A percentile compares a stretch with the other conserved stretches of the same genome.
phyloP scores from a whole-genome alignment of 139 green algal genomes.

The Gonium pectorale region DNA sequence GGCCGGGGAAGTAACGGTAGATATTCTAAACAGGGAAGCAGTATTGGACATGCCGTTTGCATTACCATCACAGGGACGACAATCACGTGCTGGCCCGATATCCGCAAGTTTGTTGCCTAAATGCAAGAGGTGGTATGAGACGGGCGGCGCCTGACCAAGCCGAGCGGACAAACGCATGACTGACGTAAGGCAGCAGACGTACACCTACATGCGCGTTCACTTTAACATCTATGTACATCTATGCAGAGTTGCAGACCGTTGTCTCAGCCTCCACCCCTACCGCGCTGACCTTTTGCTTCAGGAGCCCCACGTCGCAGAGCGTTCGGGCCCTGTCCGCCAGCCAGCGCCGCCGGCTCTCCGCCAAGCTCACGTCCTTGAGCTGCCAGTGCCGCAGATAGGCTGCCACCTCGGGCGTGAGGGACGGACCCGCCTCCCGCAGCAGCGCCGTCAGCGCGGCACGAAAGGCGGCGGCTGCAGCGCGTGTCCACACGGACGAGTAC shows the following conservation, averaged over 20 bases:
- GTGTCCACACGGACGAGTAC: slow-evolving; percentile 57
- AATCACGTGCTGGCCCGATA: no score
- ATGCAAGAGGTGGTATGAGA: no score
- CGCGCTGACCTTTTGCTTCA: slow-evolving; percentile 20
- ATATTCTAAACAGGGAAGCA: no score
- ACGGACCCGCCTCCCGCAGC: background rate
- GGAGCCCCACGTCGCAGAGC: slow-evolving; percentile 13
- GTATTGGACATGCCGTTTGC: no score
- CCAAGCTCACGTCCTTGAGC: slow-evolving; percentile 28
- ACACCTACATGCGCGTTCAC: no score
- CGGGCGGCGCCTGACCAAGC: no score
- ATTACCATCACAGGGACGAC: no score
- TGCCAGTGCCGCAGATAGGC: slow-evolving; percentile 53
- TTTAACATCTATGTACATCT: background rate
- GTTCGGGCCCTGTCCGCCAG: background rate
- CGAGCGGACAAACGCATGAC: no score
- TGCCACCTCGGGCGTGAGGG: background rate
- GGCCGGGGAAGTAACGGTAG: no score
- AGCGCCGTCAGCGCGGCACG: slow-evolving; percentile 23
- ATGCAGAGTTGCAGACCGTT: background rate
- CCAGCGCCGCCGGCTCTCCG: slow-evolving; percentile 14
- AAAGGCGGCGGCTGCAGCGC: slow-evolving; percentile 35
- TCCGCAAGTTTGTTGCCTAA: no score
- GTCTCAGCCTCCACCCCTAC: background rate
- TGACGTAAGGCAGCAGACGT: no score